These are phyloP conservation scores for Lodderomyces orthopsilosis DNA, from an alignment of 1,139 yeast genomes.

Conservation along the genomic window DNA sequence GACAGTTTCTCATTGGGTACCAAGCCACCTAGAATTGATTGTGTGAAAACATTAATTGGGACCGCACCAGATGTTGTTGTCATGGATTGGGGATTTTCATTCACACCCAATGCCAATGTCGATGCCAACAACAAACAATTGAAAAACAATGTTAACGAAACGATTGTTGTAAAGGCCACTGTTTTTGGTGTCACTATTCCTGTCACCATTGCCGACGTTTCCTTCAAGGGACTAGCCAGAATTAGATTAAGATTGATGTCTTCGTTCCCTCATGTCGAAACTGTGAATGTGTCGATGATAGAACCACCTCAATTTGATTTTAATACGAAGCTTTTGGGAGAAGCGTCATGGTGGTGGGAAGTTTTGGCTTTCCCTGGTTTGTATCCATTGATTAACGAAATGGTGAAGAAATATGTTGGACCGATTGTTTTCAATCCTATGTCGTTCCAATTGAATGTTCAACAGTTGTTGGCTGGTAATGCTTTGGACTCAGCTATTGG, in stretches of 20 bases:
- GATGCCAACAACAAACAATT: constrained; percentile 83
- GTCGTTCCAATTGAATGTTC: constrained; percentile 87
- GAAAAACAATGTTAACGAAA: constrained; percentile 80
- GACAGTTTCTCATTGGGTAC: constrained; percentile 90
- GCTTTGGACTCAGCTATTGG: constrained; percentile 82
- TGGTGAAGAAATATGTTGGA: constrained; percentile 83
- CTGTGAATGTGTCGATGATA: constrained; percentile 77
- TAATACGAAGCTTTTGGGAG: constrained; percentile 67
- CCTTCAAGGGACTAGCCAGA: constrained; percentile 68
- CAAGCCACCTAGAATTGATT: constrained; percentile 90
- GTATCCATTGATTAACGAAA: constrained; percentile 72
- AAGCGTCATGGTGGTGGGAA: constrained; percentile 82
- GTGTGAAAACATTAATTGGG: constrained; percentile 82
- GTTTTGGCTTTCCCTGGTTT: constrained; percentile 83
- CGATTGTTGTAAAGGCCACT: constrained; percentile 62
- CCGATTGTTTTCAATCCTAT: constrained; percentile 86
- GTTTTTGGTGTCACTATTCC: constrained; percentile 69
- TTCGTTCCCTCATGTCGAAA: constrained; percentile 88
- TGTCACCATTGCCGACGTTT: constrained; percentile 57
- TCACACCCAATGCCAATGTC: constrained; percentile 83
- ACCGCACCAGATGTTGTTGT: constrained; percentile 90
- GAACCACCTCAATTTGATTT: constrained; percentile 89
- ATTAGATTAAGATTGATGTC: constrained; percentile 86
- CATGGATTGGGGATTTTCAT: constrained; percentile 92
- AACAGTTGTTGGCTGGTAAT: constrained; percentile 85